These are phyloP conservation scores for Phytophthora quininea DNA, from an alignment of 352 stramenopile genomes.

Conservation along the genomic window DNA sequence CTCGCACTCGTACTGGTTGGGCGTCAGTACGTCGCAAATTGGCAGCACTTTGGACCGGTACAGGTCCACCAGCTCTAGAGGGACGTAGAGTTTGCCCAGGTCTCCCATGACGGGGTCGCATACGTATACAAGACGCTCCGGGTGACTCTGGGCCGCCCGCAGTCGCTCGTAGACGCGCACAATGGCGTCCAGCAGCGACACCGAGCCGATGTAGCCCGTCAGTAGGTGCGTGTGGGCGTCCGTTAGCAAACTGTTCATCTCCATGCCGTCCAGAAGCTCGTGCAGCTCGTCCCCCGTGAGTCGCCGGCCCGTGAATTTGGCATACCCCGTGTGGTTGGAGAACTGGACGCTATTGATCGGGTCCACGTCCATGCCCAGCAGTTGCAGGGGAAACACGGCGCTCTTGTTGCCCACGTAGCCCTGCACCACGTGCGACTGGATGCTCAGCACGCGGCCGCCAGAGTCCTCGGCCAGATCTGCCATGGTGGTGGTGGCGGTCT, in stretches of 20 bases:
- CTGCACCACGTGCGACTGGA: constrained; percentile 89
- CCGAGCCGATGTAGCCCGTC: constrained; percentile 82
- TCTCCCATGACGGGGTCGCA: constrained; percentile 88
- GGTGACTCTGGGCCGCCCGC: constrained; percentile 52
- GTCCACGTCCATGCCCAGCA: constrained; percentile 87
- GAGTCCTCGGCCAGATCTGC: constrained; percentile 34
- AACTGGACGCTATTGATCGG: constrained; percentile 91
- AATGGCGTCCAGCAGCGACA: constrained; percentile 74
- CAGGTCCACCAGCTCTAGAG: constrained; percentile 76
- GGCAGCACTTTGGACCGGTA: constrained; percentile 80
- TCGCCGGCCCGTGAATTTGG: constrained; percentile 71
- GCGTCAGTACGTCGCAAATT: constrained; percentile 84
- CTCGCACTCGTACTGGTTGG: constrained; percentile 89
- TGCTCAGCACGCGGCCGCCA: constrained; percentile 78
- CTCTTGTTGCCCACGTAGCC: constrained; percentile 90
- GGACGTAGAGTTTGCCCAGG: constrained; percentile 82
- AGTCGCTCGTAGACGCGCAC: constrained; percentile 69
- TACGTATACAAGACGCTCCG: constrained; percentile 69
- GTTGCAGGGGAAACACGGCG: constrained; percentile 84
- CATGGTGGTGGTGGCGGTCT: constrained; percentile 3
- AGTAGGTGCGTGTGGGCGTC: constrained; percentile 82
- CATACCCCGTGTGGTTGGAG: constrained; percentile 88
- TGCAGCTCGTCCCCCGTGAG: constrained; percentile 78
- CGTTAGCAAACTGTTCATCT: constrained; percentile 69
- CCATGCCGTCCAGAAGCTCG: constrained; percentile 79